Evolutionary conservation across 2,329 filamentous ascomycete species (phyloP).

Genomic region (Aspergillus ochraceus): DNA sequence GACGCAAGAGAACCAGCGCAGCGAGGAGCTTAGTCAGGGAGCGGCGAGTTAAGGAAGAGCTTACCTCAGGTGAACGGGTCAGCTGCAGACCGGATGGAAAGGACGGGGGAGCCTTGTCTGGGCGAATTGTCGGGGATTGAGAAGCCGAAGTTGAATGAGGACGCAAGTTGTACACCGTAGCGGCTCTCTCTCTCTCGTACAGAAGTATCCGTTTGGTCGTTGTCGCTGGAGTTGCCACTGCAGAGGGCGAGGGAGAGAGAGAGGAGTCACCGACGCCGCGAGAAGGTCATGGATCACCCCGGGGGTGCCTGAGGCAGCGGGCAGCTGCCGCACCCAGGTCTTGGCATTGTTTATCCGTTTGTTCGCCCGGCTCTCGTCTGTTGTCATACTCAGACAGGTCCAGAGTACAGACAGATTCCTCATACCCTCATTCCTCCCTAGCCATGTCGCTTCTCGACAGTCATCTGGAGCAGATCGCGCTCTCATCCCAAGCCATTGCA

Average conservation of each 20-base stretch:
- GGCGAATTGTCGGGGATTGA: not conserved
- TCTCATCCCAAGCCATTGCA: constrained; percentile 74
- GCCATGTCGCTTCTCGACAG: constrained; percentile 68
- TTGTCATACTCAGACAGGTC: not conserved
- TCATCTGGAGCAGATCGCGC: constrained; percentile 74
- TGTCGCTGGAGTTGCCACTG: not conserved
- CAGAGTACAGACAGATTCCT: not conserved
- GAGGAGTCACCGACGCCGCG: not conserved
- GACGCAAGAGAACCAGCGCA: constrained; percentile 32
- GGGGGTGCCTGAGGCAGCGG: constrained; percentile 3
- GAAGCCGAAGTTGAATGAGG: not conserved
- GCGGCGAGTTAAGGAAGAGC: constrained; percentile 17
- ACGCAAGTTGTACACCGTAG: not conserved
- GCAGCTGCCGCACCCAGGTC: not conserved
- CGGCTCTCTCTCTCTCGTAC: not conserved
- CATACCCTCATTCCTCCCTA: not conserved
- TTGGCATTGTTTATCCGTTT: constrained; percentile 4
- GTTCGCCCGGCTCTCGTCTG: not conserved
- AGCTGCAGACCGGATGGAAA: constrained; percentile 15
- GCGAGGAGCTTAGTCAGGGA: constrained; percentile 34
- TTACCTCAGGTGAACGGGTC: constrained; percentile 20
- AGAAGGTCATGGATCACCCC: not conserved
- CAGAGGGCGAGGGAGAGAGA: not conserved
- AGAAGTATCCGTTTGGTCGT: not conserved
- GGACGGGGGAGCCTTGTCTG: not conserved